Conservation (phyloP, 2,329 filamentous ascomycete genomes). For the Fusarium kyushuense region DNA sequence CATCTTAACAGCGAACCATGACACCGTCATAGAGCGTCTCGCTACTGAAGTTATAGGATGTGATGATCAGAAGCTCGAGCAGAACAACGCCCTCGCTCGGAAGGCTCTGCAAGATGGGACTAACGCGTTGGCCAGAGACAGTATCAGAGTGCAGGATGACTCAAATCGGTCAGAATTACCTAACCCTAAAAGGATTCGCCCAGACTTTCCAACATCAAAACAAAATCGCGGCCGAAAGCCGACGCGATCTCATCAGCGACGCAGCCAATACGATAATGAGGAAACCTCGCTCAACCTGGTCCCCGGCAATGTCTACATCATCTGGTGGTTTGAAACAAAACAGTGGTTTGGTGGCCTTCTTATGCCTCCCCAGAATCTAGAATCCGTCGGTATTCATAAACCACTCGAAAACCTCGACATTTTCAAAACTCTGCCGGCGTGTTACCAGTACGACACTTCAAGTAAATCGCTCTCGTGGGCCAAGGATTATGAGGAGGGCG, state of each 20-base stretch:
- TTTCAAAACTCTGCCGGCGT: constrained; percentile 18
- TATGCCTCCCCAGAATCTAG: constrained; percentile 23
- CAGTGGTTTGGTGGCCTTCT: constrained; percentile 22
- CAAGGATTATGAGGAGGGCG: constrained; percentile 23
- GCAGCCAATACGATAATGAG: not conserved
- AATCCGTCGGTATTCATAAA: constrained; percentile 1
- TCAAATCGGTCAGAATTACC: not conserved
- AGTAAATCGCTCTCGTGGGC: constrained; percentile 18
- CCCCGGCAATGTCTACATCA: constrained; percentile 26
- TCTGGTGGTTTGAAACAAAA: constrained; percentile 22
- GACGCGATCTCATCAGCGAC: not conserved
- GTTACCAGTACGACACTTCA: constrained; percentile 29
- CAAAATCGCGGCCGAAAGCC: not conserved
- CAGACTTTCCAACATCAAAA: not conserved
- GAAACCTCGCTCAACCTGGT: constrained; percentile 1
- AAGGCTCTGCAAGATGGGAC: constrained; percentile 12
- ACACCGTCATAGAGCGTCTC: constrained; percentile 18
- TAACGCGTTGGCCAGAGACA: constrained; percentile 7
- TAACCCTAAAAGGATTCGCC: not conserved
- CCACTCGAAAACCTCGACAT: constrained; percentile 19
- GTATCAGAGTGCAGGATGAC: constrained; percentile 8
- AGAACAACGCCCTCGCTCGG: constrained; percentile 22
- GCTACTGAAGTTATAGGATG: constrained; percentile 30
- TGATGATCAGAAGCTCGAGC: constrained; percentile 15
- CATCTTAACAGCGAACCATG: not conserved